Base-by-base conservation (phyloP, 345 rosid species). In the Linum usitatissimum region DNA sequence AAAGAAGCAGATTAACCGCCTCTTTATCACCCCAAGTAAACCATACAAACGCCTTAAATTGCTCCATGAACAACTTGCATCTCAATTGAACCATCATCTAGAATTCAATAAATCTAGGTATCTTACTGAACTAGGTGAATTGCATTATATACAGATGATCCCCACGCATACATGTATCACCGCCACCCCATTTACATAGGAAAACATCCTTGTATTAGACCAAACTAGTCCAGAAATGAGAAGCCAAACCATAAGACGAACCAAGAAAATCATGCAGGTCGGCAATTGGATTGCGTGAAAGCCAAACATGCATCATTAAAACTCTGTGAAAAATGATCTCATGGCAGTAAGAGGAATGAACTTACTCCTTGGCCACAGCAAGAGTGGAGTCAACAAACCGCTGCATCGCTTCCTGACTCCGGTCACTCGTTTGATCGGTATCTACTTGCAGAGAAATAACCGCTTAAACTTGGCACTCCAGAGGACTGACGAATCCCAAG, bases 291-390 rank as follows among this genome's bases (percentile, higher is more conserved):
- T 6, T 55, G 18, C 23, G 18, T 23, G 10, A 60, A 60, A 20
- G 17, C 17, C 7, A 30, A 30, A 23, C 45, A 53, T 30, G 34
- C 55, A 57, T 55, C 18, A 56, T 8, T 15, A 17, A 4, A 38
- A 40, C 17, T 61, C 7, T 28, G 67, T 61, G 58, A 77, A 57
- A 42, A 30, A 61, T 7, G 38, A 34, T 34, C 38, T 34, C 70
- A 63, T 31, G 57, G 48, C 63, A 15, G 34, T 17, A 18, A 1
- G 2, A 60, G 48, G 18, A 23, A 17, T n/a, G 18, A 55, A 75
- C 94, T 81, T 75, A 89, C 99, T 93, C 99, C 77, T 93, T 93
- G 74, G 87, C 57, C 1, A 92, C 86, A 72, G 98, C 97, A 67
- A 92, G 96, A 68, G 76, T 79, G 77, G 73, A 76, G 71, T 93